Conservation (phyloP, 371 early-diverging fungal species). For the Phascolomyces articulosus region DNA sequence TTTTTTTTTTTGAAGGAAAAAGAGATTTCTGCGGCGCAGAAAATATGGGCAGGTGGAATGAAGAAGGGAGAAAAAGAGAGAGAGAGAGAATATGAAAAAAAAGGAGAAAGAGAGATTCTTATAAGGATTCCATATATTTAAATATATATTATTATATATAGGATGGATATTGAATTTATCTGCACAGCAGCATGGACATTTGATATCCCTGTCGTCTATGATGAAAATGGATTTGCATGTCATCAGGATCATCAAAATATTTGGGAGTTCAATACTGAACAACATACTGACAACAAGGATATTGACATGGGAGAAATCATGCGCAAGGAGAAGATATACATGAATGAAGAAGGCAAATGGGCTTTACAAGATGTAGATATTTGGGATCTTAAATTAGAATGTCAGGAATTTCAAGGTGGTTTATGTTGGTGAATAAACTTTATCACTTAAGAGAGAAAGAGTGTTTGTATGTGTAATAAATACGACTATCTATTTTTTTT, state of each 20-base stretch:
- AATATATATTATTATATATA: not conserved
- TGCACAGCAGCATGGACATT: constrained; percentile 42
- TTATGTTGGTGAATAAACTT: constrained; percentile 24
- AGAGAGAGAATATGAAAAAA: not conserved
- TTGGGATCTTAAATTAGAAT: constrained; percentile 39
- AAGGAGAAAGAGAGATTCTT: no score
- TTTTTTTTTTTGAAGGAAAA: not conserved
- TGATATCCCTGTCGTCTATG: constrained; percentile 36
- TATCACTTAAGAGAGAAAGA: not conserved
- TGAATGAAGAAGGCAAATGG: constrained; percentile 42
- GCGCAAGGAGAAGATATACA: constrained; percentile 23
- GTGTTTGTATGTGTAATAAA: not conserved
- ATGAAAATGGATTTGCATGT: constrained; percentile 35
- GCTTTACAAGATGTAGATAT: constrained; percentile 41
- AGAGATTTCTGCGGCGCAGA: not conserved
- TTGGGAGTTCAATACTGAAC: constrained; percentile 38
- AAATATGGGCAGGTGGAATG: not conserved
- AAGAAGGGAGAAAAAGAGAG: not conserved
- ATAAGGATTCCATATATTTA: no score
- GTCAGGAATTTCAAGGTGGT: constrained; percentile 41
- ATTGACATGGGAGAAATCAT: constrained; percentile 34
- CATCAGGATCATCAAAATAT: constrained; percentile 47
- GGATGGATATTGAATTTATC: constrained; percentile 52
- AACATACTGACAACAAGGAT: constrained; percentile 28
- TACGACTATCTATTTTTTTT: no score